These are phyloP conservation scores for Puccinellia tenuiflora DNA, from an alignment of 176 grass and related monocot species.

Conservation along the genomic window DNA sequence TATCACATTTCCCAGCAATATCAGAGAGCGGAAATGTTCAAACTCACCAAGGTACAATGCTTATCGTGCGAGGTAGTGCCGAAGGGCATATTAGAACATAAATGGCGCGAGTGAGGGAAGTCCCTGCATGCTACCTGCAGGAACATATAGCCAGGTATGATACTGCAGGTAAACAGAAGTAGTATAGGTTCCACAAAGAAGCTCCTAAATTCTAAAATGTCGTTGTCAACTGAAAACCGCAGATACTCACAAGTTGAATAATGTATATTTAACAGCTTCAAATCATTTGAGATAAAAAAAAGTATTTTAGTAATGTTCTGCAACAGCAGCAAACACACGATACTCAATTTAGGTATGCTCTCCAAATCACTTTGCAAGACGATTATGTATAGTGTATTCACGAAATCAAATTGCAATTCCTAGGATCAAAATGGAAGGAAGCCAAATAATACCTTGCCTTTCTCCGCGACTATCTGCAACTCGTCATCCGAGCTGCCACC, in stretches of 20 bases:
- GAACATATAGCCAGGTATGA: constrained; percentile 7
- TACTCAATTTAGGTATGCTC: neutral
- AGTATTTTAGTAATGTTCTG: neutral
- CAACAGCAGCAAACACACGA: no score
- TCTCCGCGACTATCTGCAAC: neutral
- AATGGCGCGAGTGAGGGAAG: constrained; percentile 88
- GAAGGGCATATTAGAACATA: constrained; percentile 80
- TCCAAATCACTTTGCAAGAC: neutral
- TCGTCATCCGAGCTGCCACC: neutral
- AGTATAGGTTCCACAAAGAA: neutral
- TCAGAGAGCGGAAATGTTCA: neutral
- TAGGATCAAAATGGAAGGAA: neutral
- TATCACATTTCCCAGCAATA: neutral
- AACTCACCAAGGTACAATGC: constrained; percentile 71
- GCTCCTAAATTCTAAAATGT: neutral
- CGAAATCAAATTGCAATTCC: neutral
- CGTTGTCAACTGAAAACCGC: neutral
- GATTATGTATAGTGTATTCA: neutral
- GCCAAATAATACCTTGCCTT: constrained; percentile 1
- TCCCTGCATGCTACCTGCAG: constrained; percentile 86
- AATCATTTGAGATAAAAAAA: neutral
- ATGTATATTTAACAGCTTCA: neutral
- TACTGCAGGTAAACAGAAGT: neutral
- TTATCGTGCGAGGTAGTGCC: constrained; percentile 58
- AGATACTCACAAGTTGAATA: neutral